phyloP scores from a whole-genome alignment of 805 yeast genomes.

The Pichia nakasei region DNA sequence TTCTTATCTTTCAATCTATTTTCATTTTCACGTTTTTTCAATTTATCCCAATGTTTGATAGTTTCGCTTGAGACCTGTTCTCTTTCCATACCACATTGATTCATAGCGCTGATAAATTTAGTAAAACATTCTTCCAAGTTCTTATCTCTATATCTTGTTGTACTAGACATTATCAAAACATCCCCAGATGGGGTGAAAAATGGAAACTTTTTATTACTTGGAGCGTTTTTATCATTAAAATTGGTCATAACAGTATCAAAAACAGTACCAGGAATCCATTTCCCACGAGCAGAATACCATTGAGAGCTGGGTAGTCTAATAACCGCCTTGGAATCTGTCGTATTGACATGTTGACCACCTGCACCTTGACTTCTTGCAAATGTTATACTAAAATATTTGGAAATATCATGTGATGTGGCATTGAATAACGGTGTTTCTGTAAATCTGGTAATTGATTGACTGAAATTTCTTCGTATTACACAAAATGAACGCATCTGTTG shows the following conservation, averaged over 20 bases:
- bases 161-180: slow-evolving; percentile 17
- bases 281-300: slow-evolving; percentile 32
- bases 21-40: slow-evolving; percentile 17
- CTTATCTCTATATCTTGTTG: slow-evolving; percentile 33
- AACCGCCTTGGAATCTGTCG: slow-evolving; percentile 41
- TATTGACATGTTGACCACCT: slow-evolving; percentile 57
- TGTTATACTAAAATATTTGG: slow-evolving; percentile 27
- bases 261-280: slow-evolving; percentile 34
- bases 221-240: slow-evolving; percentile 12
- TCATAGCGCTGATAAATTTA: slow-evolving; percentile 35
- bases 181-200: slow-evolving; percentile 23
- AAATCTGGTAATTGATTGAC: not conserved
- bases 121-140: slow-evolving; percentile 39
- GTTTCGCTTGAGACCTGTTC: slow-evolving; percentile 34
- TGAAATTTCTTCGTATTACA: not conserved
- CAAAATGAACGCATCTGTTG: no score
- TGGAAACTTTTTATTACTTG: slow-evolving; percentile 15
- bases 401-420: not conserved
- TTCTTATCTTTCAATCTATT: slow-evolving; percentile 16
- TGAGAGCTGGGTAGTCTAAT: slow-evolving; percentile 25
- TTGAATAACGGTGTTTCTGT: not conserved
- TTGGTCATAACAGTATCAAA: slow-evolving; percentile 26
- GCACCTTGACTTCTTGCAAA: slow-evolving; percentile 48
- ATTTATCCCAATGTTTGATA: slow-evolving; percentile 33
- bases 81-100: slow-evolving; percentile 29